phyloP scores from a whole-genome alignment of 192 early-diverging fungal genomes.

The Podochytrium sp. region DNA sequence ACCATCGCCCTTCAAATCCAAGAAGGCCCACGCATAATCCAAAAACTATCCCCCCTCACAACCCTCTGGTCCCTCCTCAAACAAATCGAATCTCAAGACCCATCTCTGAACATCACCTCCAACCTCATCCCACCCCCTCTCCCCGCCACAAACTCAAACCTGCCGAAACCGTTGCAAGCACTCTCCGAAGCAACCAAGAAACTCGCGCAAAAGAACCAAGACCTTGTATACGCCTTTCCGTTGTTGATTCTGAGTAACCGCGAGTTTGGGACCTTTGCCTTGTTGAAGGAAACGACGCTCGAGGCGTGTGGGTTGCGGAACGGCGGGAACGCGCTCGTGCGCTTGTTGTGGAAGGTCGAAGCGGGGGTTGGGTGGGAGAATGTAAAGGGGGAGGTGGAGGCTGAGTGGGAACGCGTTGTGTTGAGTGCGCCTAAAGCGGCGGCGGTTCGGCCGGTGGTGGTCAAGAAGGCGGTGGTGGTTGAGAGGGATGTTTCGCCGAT shows the following conservation, averaged over 20 bases:
- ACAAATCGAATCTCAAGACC: constrained; percentile 52
- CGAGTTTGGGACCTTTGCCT: constrained; percentile 62
- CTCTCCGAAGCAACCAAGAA: constrained; percentile 18
- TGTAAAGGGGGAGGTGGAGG: constrained; percentile 52
- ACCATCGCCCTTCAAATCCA: constrained; percentile 78
- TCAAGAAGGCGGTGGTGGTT: not conserved
- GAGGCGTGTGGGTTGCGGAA: constrained; percentile 67
- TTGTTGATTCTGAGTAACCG: constrained; percentile 66
- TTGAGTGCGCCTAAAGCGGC: not conserved
- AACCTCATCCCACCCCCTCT: constrained; percentile 20
- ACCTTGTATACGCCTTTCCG: constrained; percentile 59
- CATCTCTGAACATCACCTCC: constrained; percentile 56
- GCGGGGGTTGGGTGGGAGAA: constrained; percentile 53
- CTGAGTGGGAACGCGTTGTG: not conserved
- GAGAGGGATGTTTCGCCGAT: not conserved
- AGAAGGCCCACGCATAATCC: constrained; percentile 67
- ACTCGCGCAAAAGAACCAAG: not conserved
- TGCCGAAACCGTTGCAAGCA: constrained; percentile 16
- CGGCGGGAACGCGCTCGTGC: constrained; percentile 67
- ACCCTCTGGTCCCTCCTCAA: constrained; percentile 75
- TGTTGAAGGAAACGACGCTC: constrained; percentile 71
- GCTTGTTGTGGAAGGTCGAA: constrained; percentile 65
- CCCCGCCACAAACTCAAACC: not conserved
- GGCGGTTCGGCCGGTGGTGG: not conserved
- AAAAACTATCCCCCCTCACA: constrained; percentile 57